phyloP scores from a whole-genome alignment of 768 basidiomycete species.

The Russula sp. region DNA sequence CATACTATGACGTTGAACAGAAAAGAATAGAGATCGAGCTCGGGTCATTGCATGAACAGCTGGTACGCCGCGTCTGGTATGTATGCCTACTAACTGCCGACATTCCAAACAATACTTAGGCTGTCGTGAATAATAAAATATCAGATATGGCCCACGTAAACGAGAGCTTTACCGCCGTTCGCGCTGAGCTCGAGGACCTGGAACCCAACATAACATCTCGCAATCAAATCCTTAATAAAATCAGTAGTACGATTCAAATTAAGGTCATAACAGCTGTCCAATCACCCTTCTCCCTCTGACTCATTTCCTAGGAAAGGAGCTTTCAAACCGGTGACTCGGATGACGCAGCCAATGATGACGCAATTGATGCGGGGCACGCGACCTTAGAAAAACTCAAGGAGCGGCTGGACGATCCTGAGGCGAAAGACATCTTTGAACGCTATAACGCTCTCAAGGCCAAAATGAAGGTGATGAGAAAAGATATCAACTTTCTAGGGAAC shows the following conservation, averaged over 20 bases:
- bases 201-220: constrained; percentile 69
- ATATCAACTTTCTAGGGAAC: constrained; percentile 36
- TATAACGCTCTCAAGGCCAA: constrained; percentile 81
- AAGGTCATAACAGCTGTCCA: constrained; percentile 52
- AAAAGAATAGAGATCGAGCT: constrained; percentile 66
- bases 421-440: constrained; percentile 72
- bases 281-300: constrained; percentile 6
- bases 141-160: constrained; percentile 65
- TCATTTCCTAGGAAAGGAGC: constrained; percentile 60
- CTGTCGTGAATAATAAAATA: constrained; percentile 52
- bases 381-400: constrained; percentile 75
- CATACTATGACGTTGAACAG: constrained; percentile 85
- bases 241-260: constrained; percentile 74
- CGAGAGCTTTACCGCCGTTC: constrained; percentile 48
- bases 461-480: constrained; percentile 80
- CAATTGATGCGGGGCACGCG: constrained; percentile 75
- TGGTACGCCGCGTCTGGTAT: constrained; percentile 53
- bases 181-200: constrained; percentile 76
- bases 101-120: constrained; percentile 44
- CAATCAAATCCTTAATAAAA: constrained; percentile 68
- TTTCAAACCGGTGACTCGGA: too few species aligned
- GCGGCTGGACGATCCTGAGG: constrained; percentile 87
- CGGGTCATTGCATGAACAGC: constrained; percentile 71
- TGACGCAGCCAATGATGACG: too few species aligned
- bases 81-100: constrained; percentile 19